Percentiles rank a stretch among this genome's conserved stretches.
These are phyloP conservation scores for Neocatenulostroma microsporum DNA, from an alignment of 2,329 filamentous ascomycete genomes.

Conservation along the genomic window DNA sequence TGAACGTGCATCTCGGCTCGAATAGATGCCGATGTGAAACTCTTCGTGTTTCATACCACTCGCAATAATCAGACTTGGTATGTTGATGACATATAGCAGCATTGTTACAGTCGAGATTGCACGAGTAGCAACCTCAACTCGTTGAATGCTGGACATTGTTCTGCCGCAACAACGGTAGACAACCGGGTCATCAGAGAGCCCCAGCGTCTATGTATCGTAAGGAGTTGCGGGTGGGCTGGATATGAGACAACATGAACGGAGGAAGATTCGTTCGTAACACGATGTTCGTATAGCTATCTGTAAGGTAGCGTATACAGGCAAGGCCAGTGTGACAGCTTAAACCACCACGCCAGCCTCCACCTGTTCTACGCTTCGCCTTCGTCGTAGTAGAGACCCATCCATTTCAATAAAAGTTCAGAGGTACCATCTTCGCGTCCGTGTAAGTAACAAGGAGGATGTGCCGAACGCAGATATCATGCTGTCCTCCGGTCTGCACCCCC, in stretches of 20 bases:
- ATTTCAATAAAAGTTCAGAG: conserved; percentile 59
- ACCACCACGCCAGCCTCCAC: too few species aligned
- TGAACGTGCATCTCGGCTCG: too few species aligned
- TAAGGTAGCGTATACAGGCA: too few species aligned
- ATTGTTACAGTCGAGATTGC: conserved; percentile 27
- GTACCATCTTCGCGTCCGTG: conserved; percentile 95
- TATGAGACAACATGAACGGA: too few species aligned
- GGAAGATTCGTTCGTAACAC: too few species aligned
- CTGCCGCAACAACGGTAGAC: conserved; percentile 24
- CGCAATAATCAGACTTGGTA: neutral
- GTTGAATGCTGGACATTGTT: conserved; percentile 21
- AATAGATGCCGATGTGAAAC: neutral
- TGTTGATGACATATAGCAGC: conserved; percentile 16
- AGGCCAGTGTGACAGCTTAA: too few species aligned
- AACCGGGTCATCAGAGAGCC: too few species aligned
- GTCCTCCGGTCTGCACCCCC: conserved; percentile 55
- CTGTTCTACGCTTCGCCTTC: too few species aligned
- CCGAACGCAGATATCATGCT: conserved; percentile 98
- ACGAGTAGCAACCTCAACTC: conserved; percentile 21
- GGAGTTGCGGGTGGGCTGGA: too few species aligned
- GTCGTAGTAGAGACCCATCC: too few species aligned
- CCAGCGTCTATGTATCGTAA: too few species aligned
- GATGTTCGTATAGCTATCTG: too few species aligned
- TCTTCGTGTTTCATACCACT: neutral
- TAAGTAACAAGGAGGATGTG: conserved; percentile 94